phyloP scores from a whole-genome alignment of 2,329 filamentous ascomycete species.

The Fusarium brachygibbosum region DNA sequence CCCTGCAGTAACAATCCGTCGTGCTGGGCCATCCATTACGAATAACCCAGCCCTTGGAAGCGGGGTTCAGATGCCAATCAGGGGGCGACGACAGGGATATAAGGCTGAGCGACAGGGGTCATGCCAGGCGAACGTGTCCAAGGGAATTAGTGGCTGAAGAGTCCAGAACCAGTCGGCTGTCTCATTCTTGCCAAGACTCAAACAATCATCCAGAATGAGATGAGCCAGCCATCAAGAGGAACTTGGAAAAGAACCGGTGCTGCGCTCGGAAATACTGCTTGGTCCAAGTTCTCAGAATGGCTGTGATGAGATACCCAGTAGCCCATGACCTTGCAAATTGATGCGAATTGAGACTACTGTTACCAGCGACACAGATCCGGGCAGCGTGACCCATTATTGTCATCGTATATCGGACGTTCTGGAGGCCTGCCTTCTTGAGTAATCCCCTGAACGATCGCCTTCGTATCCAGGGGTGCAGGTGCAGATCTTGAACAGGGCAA shows the following conservation, averaged over 20 bases:
- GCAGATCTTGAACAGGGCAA: conserved; percentile 36
- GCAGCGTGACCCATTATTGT: conserved; percentile 26
- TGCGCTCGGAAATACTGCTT: conserved; percentile 13
- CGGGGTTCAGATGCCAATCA: conserved; percentile 46
- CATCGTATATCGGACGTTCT: conserved; percentile 27
- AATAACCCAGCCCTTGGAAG: conserved; percentile 29
- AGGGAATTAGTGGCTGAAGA: conserved; percentile 42
- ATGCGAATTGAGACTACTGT: conserved; percentile 29
- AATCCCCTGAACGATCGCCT: conserved; percentile 42
- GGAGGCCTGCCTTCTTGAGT: conserved; percentile 29
- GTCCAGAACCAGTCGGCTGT: conserved; percentile 43
- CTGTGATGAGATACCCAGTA: conserved; percentile 17
- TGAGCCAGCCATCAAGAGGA: conserved; percentile 32
- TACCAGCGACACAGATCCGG: conserved; percentile 30
- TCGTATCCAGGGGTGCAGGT: conserved; percentile 29
- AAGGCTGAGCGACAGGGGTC: conserved; percentile 39
- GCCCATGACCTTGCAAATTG: conserved; percentile 18
- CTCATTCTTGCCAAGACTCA: conserved; percentile 42
- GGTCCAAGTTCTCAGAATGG: conserved; percentile 15
- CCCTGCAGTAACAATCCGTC: conserved; percentile 32
- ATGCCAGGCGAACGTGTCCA: conserved; percentile 40
- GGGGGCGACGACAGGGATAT: conserved; percentile 43
- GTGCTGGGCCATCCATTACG: conserved; percentile 36
- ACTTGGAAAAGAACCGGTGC: conserved; percentile 5
- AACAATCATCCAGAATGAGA: conserved; percentile 41